Base-by-base conservation (phyloP, 192 early-diverging fungal species). In the Chytriomyces hyalinus region DNA sequence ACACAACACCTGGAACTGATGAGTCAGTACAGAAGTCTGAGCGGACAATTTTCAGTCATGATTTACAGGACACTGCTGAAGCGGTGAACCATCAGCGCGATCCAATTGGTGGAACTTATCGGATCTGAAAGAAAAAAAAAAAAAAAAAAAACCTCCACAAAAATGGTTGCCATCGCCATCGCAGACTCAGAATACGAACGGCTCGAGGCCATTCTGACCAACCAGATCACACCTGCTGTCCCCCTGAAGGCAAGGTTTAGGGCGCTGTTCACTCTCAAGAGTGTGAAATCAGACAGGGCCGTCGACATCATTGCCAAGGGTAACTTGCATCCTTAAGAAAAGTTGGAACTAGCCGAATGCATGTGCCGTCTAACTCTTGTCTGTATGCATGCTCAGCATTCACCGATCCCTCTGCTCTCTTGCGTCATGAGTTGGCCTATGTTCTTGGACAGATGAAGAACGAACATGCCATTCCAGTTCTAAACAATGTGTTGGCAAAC, bases 391-490 rank as follows among this genome's bases (percentile, higher is more conserved):
- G 36, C 36, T 72, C 87, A 87, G 89, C 86, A 15, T 93, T 96
- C 73, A 79, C 81, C 57, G 94, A 93, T 76, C 89, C 92, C 46
- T 97, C 96, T 51, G 93, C 91, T 49, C 85, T 99, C 36, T 88
- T 99, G 70, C 94, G 96, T 83, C 97, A 99, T 78, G 97, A 99
- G 82, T 83, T 99, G 50, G 95, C 96, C 63, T 99, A 98, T 86
- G 94, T 94, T 65, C 82, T 99, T 51, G 97, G 97, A 73, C 97
- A 99, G 85, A 98, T 96, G 90, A 88, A 91, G 77, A 94, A 94
- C 80, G 84, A 85, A 20, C 80, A 86, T 10, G 96, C 97, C 13
- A 91, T 95, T 53, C 85, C 86, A 0, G 82, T 87, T 17, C 86
- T 99, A 6, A 75, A 81, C 51, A 70, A 75, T 28, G 93, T 96